These are phyloP conservation scores for Aspergillus conjunctus DNA, from an alignment of 495 filamentous ascomycete genomes.

Conservation along the genomic window DNA sequence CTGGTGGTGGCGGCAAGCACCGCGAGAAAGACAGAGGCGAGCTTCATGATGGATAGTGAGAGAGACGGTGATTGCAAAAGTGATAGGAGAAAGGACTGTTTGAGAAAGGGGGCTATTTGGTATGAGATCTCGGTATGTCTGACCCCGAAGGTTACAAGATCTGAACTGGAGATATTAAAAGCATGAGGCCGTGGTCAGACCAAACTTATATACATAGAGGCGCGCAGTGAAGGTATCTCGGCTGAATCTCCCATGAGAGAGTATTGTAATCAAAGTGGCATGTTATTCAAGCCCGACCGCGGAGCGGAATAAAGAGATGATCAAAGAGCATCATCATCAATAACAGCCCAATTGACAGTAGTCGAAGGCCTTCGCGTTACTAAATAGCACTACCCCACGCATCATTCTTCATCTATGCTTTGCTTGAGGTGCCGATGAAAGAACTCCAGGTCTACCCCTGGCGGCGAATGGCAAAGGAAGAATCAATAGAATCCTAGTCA, in stretches of 20 bases:
- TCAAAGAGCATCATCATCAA: conserved; percentile 2
- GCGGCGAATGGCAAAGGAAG: neutral
- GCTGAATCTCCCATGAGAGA: neutral
- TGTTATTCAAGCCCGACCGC: neutral
- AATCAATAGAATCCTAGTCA: neutral
- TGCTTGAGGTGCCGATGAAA: neutral
- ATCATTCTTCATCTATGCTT: neutral
- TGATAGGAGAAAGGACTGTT: neutral
- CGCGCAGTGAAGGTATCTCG: neutral
- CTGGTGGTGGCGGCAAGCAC: conserved; percentile 40
- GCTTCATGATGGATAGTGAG: conserved; percentile 45
- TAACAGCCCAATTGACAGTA: neutral
- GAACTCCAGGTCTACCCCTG: neutral
- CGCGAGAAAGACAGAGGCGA: conserved; percentile 41
- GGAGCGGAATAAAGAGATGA: neutral
- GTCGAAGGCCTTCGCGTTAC: neutral
- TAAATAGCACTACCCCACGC: neutral
- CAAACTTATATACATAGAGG: neutral
- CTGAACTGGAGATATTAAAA: too few species aligned
- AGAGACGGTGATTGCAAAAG: conserved; percentile 1
- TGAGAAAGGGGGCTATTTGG: neutral
- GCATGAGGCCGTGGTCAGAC: too few species aligned
- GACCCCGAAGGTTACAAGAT: too few species aligned
- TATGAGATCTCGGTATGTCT: neutral
- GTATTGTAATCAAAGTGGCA: neutral